Base-by-base conservation (phyloP, 2,329 filamentous ascomycete genomes). In the Neofusicoccum parvum region DNA sequence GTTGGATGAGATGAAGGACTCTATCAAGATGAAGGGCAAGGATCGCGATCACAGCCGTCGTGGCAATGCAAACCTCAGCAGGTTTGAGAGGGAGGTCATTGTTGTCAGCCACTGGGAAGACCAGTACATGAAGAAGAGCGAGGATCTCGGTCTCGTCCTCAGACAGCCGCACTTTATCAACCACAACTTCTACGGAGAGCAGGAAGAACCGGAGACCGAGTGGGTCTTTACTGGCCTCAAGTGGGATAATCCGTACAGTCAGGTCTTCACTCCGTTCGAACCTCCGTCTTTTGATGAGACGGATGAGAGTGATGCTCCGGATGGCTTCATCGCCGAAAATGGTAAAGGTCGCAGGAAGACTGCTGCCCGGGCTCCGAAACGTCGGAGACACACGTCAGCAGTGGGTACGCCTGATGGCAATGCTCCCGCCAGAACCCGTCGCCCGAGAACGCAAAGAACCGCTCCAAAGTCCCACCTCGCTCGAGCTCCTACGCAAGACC, bases 81-180 rank as follows among this genome's bases (percentile, higher is more conserved):
- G 20, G 50, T 49, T 63, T n/a, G 65, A 66, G 27, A 39, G 54
- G 15, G 65, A 66, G 7, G 36, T 62, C 37, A 54, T 66, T n/a
- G 45, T 63, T 11, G 34, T 62, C 15, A 48, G 34, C 2, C 36
- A 62, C 11, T 66, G 65, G 65, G 65, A 66, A 51, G 32, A 60
- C 15, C 43, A 48, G 39, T 50, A 59, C 34, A 43, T 43, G 67
- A 50, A 34, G 45, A 62, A 51, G 48, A 39, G 39, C 17, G 59
- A 62, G 9, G 59, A 62, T 32, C 46, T 58, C 7, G 53, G 45
- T 11, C 43, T 58, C n/a, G 56, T 45, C 6, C 27, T 58, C 15
- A 56, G 27, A n/a, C 46, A 66, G 58, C 65, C 58, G 15, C 58
- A 62, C 27, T 66, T 66, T 49, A 62, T 66, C 41, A 66, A 66